A percentile compares a stretch with the other conserved stretches of the same genome.
Evolutionary conservation across 202 grass and related monocot genomes (phyloP).

Genomic region (Digitaria exilis): DNA sequence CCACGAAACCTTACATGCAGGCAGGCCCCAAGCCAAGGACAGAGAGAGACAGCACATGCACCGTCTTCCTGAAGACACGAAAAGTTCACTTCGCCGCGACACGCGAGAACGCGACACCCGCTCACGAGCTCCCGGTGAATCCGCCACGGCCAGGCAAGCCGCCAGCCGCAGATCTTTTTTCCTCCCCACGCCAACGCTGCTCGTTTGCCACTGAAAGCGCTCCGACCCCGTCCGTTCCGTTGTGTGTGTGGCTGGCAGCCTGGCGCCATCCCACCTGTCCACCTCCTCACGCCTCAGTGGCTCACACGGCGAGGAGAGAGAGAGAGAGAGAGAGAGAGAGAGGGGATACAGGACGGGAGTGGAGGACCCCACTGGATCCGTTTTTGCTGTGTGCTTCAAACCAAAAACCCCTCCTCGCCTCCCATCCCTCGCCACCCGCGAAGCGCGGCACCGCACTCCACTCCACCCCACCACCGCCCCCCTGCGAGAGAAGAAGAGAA

Average conservation of each 20-base stretch:
- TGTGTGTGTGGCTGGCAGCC: not conserved
- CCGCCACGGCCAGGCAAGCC: not conserved
- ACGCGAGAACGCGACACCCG: not conserved
- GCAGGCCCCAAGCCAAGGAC: not conserved
- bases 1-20: not conserved
- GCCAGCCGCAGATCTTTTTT: not conserved
- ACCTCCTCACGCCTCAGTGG: not conserved
- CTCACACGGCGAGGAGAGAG: too few relatives aligned
- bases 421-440: slow-evolving; percentile 31
- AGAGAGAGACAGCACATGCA: not conserved
- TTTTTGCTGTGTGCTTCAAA: slow-evolving; percentile 24
- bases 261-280: slow-evolving; percentile 10
- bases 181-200: not conserved
- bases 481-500: not conserved
- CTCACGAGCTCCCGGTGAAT: slow-evolving; percentile 23
- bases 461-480: too few relatives aligned
- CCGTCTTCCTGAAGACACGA: not conserved
- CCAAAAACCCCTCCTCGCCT: slow-evolving; percentile 24
- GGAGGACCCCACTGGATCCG: slow-evolving; percentile 25
- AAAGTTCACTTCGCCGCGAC: not conserved
- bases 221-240: slow-evolving; percentile 3
- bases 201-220: slow-evolving; percentile 22
- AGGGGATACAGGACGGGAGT: too few relatives aligned
- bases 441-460: slow-evolving; percentile 2
- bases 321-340: too few relatives aligned